Conservation (phyloP, 78 protist species). For the Speleostelium caveatum region DNA sequence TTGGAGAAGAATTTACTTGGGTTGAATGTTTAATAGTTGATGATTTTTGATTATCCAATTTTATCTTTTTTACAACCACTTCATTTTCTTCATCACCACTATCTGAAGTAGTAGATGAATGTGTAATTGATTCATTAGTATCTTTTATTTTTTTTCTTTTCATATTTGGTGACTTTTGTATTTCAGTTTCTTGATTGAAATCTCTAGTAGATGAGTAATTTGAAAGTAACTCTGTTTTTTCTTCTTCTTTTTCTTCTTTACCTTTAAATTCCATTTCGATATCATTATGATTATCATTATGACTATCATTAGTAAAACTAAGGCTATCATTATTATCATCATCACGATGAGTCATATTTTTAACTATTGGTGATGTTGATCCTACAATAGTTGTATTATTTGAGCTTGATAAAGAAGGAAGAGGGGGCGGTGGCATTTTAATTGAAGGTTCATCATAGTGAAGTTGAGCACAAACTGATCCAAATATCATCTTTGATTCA, state of each 20-base stretch:
- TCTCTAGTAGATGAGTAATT: not conserved
- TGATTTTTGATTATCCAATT: not conserved
- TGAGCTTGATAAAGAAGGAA: not conserved
- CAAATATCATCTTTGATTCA: conserved; percentile 27
- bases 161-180: not conserved
- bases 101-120: too few relatives aligned
- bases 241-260: not conserved
- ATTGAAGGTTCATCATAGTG: not conserved
- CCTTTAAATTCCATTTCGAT: too few relatives aligned
- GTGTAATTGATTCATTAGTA: too few relatives aligned
- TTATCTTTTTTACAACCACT: not conserved
- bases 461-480: conserved; percentile 1
- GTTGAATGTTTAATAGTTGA: too few relatives aligned
- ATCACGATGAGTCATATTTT: not conserved
- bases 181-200: too few relatives aligned
- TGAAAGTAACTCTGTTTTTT: not conserved
- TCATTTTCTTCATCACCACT: not conserved
- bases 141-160: not conserved
- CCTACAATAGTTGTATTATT: not conserved
- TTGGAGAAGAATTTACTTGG: too few relatives aligned
- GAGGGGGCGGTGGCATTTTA: not conserved
- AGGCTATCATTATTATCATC: too few relatives aligned
- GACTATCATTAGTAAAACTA: too few relatives aligned
- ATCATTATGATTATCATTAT: too few relatives aligned
- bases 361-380: not conserved